Percentiles rank a stretch among this genome's conserved stretches.
phyloP scores from a whole-genome alignment of 306 rosid genomes.

The Amphicarpaea edgeworthii region DNA sequence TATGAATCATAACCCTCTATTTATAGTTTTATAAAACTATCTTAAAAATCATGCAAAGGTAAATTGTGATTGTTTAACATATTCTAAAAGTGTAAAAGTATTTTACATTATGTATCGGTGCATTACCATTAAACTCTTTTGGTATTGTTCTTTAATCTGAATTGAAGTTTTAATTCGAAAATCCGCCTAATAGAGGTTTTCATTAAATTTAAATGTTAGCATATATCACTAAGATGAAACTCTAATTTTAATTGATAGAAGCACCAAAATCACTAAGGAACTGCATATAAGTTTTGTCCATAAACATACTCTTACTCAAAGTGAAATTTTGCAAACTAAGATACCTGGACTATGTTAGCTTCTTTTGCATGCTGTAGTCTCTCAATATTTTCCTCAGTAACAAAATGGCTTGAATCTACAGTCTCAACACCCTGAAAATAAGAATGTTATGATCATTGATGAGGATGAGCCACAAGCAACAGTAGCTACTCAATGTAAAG shows the following conservation, averaged over 20 bases:
- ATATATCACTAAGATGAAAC: not conserved
- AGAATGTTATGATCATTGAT: constrained; percentile 9
- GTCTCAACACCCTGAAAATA: constrained; percentile 76
- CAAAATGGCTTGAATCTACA: constrained; percentile 66
- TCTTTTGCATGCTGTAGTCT: constrained; percentile 82
- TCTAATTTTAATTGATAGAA: no score
- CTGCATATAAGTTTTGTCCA: not conserved
- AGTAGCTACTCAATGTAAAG: not conserved
- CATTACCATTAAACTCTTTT: no score
- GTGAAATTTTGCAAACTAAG: not conserved
- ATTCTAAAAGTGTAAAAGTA: no score
- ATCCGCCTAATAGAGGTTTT: not conserved
- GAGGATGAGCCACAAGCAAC: constrained; percentile 14
- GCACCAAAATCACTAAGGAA: not conserved
- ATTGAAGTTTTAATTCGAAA: not conserved
- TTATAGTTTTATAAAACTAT: no score
- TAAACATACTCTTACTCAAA: not conserved
- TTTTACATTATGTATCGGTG: no score
- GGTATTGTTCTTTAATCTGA: not conserved
- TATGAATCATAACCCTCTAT: no score
- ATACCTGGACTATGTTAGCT: constrained; percentile 85
- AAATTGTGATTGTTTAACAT: no score
- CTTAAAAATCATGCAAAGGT: no score
- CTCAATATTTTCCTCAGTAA: constrained; percentile 77
- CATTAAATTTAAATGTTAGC: not conserved